These are phyloP conservation scores for Fermentozyma sake DNA, from an alignment of 1,139 yeast species.

Conservation along the genomic window DNA sequence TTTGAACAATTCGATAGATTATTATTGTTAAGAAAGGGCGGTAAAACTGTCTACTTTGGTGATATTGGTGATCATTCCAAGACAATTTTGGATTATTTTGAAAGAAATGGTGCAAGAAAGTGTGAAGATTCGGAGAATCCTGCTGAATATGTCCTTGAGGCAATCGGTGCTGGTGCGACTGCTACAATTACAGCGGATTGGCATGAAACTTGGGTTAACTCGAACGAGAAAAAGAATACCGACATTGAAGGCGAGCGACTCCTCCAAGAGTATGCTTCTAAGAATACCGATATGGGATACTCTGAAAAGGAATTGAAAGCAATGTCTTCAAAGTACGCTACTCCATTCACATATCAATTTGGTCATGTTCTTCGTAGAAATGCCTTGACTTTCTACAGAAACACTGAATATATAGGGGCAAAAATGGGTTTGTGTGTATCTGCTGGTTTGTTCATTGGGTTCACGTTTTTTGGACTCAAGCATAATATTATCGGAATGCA, in stretches of 20 bases:
- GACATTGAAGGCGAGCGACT: too few relatives aligned
- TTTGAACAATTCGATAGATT: conserved; percentile 11
- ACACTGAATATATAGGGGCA: conserved; percentile 15
- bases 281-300: conserved; percentile 10
- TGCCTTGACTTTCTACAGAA: conserved; percentile 15
- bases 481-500: conserved; percentile 15
- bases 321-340: conserved; percentile 12
- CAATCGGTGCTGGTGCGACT: conserved; percentile 16
- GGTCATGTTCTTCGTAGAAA: conserved; percentile 12
- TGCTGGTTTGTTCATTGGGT: conserved; percentile 15
- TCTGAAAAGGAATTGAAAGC: conserved; percentile 12
- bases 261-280: conserved; percentile 8
- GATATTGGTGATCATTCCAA: conserved; percentile 9
- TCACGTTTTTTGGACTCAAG: conserved; percentile 15
- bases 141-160: conserved; percentile 17
- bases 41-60: conserved; percentile 8
- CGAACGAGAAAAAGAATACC: conserved; percentile 9
- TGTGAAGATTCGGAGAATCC: conserved; percentile 17
- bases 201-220: conserved; percentile 15
- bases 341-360: conserved; percentile 12
- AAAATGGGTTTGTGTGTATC: conserved; percentile 13
- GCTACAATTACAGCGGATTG: conserved; percentile 15
- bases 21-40: conserved; percentile 11
- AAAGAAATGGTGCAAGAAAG: conserved; percentile 14
- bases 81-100: conserved; percentile 9